These are phyloP conservation scores for Russula foetens DNA, from an alignment of 768 basidiomycete genomes.

Conservation along the genomic window DNA sequence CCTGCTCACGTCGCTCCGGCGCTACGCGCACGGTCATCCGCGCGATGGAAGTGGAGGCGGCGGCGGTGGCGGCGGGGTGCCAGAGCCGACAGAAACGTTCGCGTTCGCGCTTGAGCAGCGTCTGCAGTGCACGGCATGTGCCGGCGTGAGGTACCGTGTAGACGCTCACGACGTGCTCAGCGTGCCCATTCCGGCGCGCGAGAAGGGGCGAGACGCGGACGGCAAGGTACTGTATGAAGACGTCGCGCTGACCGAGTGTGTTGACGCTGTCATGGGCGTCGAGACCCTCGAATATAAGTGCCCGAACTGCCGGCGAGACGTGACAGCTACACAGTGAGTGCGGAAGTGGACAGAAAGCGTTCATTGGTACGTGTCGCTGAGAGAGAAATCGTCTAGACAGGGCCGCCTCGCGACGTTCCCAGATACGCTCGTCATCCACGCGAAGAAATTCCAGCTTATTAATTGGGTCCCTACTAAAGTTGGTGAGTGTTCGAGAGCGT, in stretches of 20 bases:
- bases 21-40: constrained; percentile 45
- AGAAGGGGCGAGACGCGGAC: constrained; percentile 45
- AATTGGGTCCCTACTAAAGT: constrained; percentile 97
- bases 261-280: constrained; percentile 46
- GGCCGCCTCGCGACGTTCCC: constrained; percentile 82
- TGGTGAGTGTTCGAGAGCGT: constrained; percentile 37
- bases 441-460: constrained; percentile 89
- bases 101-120: constrained; percentile 81
- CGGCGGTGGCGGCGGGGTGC: constrained; percentile 14
- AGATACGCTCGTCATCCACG: constrained; percentile 78
- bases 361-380: neutral
- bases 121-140: constrained; percentile 73
- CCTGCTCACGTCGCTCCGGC: constrained; percentile 64
- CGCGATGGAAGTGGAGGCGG: neutral
- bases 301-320: constrained; percentile 59
- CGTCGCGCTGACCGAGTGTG: constrained; percentile 51
- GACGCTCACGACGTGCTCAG: constrained; percentile 75
- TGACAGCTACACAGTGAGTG: constrained; percentile 64
- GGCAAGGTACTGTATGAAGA: constrained; percentile 57
- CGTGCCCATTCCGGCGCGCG: constrained; percentile 65
- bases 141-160: constrained; percentile 71
- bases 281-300: constrained; percentile 80
- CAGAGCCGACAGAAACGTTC: constrained; percentile 71
- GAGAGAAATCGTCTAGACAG: constrained; percentile 38
- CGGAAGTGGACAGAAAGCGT: neutral